Base-by-base conservation (phyloP, 2,329 filamentous ascomycete genomes). In the Exophiala mesophila region DNA sequence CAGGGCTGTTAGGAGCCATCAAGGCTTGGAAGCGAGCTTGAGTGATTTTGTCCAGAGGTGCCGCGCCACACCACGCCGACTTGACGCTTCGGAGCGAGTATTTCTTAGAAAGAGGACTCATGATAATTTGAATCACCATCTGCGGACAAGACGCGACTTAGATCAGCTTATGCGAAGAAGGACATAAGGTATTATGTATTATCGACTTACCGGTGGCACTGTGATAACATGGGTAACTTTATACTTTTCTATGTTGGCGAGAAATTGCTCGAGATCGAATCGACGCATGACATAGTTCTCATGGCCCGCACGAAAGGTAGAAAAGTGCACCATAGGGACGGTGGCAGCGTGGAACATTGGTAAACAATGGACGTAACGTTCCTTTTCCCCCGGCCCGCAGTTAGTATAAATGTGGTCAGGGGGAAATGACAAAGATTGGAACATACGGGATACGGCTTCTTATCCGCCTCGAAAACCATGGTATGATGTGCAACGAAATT, bases 271-370 rank as follows among this genome's bases (percentile, higher is more conserved):
- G 15, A 50, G 28, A 4, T 47, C 61, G 50, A 69, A 74, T 6
- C 69, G 65, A 13, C 62, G 60, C 58, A 74, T 64, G 41, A 73
- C 60, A 43, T 70, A 74, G 7, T 68, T 62, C 3, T 64, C 63
- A 24, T 66, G 59, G 8, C 71, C 70, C 19, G 66, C 63, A 13
- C 67, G 64, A 3, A 72, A 59, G 12, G 68, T 61, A 53, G 66
- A 68, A 33, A 72, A 57, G 41, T 70, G 60, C 18, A 68, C 65
- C 49, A 68, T 67, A 3, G 70, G 60, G 0, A 65, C 61, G 3
- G 67, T 65, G 47, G 73, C 73, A 2, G 66, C 63, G 54, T 76
- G 73, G 50, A 77, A 77, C 60, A 73, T 70, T 3, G 72, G 31
- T 5, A 42, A 21, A 13, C 32, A 24, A 15, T 23, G 32, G 8